phyloP scores from a whole-genome alignment of 2,329 filamentous ascomycete genomes.

The Simplicillium sp. region DNA sequence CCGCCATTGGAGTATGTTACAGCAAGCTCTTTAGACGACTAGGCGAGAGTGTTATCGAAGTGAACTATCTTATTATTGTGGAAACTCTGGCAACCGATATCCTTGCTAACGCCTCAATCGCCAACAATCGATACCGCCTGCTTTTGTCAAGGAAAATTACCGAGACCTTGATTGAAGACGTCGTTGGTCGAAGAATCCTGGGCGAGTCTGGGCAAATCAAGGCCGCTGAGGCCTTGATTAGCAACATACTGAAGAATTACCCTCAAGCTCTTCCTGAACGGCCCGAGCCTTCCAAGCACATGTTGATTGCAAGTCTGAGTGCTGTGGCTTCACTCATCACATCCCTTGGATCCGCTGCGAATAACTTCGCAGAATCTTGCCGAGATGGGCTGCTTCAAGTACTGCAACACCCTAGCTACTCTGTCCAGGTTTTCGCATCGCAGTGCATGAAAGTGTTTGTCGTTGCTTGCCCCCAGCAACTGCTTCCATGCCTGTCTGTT shows the following conservation, averaged over 20 bases:
- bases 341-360: conserved; percentile 73
- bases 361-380: conserved; percentile 69
- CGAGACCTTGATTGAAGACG: conserved; percentile 72
- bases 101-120: conserved; percentile 64
- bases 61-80: conserved; percentile 71
- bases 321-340: conserved; percentile 70
- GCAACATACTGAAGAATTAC: conserved; percentile 87
- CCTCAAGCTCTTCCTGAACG: conserved; percentile 81
- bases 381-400: conserved; percentile 84
- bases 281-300: conserved; percentile 80
- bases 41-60: conserved; percentile 74
- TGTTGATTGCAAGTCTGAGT: conserved; percentile 68
- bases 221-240: conserved; percentile 73
- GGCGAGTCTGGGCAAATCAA: conserved; percentile 83
- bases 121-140: conserved; percentile 78
- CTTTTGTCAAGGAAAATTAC: conserved; percentile 79
- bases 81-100: conserved; percentile 74
- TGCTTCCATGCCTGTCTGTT: conserved; percentile 83
- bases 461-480: conserved; percentile 82
- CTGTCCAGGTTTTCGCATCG: conserved; percentile 84
- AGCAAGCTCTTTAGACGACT: conserved; percentile 69
- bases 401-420: conserved; percentile 89
- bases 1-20: conserved; percentile 82
- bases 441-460: conserved; percentile 81
- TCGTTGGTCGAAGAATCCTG: conserved; percentile 71